Base-by-base conservation (phyloP, 768 basidiomycete species). In the Boletus tylopilopsis region DNA sequence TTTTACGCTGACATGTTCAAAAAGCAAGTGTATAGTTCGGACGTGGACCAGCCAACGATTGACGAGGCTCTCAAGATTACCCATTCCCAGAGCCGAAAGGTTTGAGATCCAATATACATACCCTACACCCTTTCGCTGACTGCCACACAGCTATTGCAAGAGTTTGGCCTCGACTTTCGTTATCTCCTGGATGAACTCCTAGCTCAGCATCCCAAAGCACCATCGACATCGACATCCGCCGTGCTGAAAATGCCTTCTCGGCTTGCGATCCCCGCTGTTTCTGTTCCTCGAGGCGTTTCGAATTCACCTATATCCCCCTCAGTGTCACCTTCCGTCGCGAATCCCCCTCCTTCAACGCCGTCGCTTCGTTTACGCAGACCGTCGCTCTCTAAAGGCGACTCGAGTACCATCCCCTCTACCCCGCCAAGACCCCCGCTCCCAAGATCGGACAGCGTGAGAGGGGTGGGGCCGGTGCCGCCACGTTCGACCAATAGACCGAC, bases 81-180 rank as follows among this genome's bases (percentile, higher is more conserved):
- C 1, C 79, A 84, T 46, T 64, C 75, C 7, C 93, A 97, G 68
- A 91, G 90, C 62, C 82, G 80, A 60, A 93, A 90, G 79, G 94
- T 92, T 36, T 33, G 74, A 43, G 15, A 39, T 25, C 19, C 32
- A 38, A 36, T 11, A 15, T 9, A 3, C 25, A 4, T n/a, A 3
- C 16, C 7, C 18, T 5, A 4, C 45, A 8, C 30, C 11, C 10
- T 39, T 21, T 27, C 10, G n/a, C 44, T 52, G 37, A 56, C 34
- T 19, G 3, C 8, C 49, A 0, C 41, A 15, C 55, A 92, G 88
- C 79, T 95, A 15, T 75, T 97, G 6, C 85, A 92, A 71, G 94
- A 97, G 60, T 92, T 85, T 61, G 94, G 94, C 2, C 81, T 97
- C 30, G 94, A 96, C 71, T 96, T 97, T 66, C 86, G 87, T 21